These are phyloP conservation scores for Pogostemon cablin DNA, from an alignment of 257 asterid species.

Conservation along the genomic window DNA sequence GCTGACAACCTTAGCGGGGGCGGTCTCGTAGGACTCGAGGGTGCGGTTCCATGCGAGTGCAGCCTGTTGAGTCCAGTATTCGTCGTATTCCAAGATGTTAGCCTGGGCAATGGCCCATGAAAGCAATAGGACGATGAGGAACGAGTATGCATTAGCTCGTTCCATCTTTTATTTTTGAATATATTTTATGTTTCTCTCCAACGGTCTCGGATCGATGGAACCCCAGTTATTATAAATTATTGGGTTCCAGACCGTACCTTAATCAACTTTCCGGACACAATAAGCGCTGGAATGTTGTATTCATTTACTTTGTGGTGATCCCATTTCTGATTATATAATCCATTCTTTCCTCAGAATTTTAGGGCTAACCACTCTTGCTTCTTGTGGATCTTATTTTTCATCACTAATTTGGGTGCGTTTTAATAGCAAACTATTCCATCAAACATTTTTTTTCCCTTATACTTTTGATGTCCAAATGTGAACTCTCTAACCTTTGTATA, in stretches of 20 bases:
- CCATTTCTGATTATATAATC: background rate
- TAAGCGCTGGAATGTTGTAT: background rate
- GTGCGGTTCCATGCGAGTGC: conserved; percentile 60
- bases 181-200: conserved; percentile 16
- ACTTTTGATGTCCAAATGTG: too few relatives aligned
- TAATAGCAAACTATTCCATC: too few relatives aligned
- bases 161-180: conserved; percentile 32
- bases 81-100: conserved; percentile 42
- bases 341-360: conserved; percentile 6
- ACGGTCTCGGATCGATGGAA: conserved; percentile 30
- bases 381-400: conserved; percentile 8
- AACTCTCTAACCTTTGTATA: too few relatives aligned
- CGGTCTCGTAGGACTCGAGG: conserved; percentile 47
- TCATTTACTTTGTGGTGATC: background rate
- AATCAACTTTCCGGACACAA: conserved; percentile 2
- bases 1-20: conserved; percentile 49
- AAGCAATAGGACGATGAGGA: conserved; percentile 37
- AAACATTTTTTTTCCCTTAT: too few relatives aligned
- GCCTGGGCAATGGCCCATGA: conserved; percentile 38
- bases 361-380: conserved; percentile 39
- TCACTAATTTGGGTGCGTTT: background rate
- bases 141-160: conserved; percentile 25
- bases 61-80: conserved; percentile 48
- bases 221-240: conserved; percentile 20
- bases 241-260: conserved; percentile 41